Conservation (phyloP, 108 stramenopile species). For the Pseudonitzschia delicatissima region DNA sequence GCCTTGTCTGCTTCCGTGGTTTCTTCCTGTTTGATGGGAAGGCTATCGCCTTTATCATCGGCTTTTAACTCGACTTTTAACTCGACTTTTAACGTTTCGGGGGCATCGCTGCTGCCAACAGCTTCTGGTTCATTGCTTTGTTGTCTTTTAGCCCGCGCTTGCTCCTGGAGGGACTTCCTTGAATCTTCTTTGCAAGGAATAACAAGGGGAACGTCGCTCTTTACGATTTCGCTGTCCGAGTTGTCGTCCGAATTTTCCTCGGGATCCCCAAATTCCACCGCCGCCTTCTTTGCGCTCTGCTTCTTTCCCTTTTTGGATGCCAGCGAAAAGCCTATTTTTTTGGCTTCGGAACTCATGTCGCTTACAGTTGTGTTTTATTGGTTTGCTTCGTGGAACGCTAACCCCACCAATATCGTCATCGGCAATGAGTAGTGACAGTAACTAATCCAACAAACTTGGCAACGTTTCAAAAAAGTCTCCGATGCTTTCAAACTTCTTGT, state of each 20-base stretch:
- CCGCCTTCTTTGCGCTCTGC: background rate
- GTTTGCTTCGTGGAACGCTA: no score
- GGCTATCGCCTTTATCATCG: background rate
- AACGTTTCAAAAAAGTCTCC: no score
- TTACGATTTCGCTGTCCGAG: conserved; percentile 12
- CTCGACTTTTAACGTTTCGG: background rate
- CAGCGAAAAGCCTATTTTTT: conserved; percentile 6
- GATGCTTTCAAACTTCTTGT: no score
- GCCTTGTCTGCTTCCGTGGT: conserved; percentile 26
- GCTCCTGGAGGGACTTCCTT: conserved; percentile 27
- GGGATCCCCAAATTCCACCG: conserved; percentile 15
- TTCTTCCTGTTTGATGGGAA: conserved; percentile 15
- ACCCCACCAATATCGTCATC: no score
- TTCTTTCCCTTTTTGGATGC: background rate
- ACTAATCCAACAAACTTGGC: no score
- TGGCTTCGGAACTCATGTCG: no score
- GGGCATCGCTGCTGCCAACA: background rate
- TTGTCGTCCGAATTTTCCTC: background rate
- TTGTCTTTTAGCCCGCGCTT: conserved; percentile 18
- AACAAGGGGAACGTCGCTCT: conserved; percentile 30
- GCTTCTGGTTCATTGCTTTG: background rate
- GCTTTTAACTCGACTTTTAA: no score
- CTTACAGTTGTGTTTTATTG: no score
- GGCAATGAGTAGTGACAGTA: no score
- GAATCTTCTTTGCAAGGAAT: conserved; percentile 36